A percentile compares a stretch with the other conserved stretches of the same genome.
Conservation (phyloP, 805 yeast species). For the Wickerhamiella domercqiae region DNA sequence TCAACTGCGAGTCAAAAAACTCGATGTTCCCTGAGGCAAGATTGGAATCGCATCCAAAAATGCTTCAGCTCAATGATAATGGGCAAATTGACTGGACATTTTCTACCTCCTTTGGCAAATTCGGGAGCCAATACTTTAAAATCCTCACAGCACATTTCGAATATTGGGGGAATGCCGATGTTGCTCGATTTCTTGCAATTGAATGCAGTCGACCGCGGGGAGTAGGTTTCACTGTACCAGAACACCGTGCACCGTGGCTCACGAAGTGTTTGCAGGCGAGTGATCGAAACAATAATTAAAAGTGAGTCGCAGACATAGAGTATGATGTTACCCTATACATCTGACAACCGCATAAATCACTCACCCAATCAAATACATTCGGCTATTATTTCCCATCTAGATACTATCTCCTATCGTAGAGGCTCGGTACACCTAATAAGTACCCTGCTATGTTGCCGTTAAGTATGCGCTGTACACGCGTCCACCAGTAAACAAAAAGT, state of each 20-base stretch:
- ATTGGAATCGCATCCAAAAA: slow-evolving; percentile 3
- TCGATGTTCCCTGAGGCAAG: slow-evolving; percentile 1
- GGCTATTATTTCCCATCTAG: no score
- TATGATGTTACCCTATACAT: no score
- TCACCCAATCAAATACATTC: no score
- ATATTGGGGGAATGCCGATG: slow-evolving; percentile 74
- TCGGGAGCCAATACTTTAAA: slow-evolving; percentile 65
- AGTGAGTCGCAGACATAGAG: neutral
- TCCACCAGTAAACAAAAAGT: no score
- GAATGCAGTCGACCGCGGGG: slow-evolving; percentile 25
- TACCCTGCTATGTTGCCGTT: no score
- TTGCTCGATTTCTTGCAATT: slow-evolving; percentile 43
- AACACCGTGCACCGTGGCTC: slow-evolving; percentile 12
- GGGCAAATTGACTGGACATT: slow-evolving; percentile 78
- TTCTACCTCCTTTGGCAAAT: slow-evolving; percentile 33
- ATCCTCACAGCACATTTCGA: slow-evolving; percentile 82
- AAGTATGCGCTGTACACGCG: no score
- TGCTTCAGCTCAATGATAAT: slow-evolving; percentile 45
- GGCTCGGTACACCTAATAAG: no score
- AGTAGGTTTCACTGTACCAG: slow-evolving; percentile 19
- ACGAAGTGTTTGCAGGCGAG: neutral
- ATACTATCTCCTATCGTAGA: no score
- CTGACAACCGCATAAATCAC: no score
- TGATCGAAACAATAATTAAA: neutral
- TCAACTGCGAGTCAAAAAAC: neutral